phyloP scores from a whole-genome alignment of 306 rosid genomes.

The Quercus variabilis region DNA sequence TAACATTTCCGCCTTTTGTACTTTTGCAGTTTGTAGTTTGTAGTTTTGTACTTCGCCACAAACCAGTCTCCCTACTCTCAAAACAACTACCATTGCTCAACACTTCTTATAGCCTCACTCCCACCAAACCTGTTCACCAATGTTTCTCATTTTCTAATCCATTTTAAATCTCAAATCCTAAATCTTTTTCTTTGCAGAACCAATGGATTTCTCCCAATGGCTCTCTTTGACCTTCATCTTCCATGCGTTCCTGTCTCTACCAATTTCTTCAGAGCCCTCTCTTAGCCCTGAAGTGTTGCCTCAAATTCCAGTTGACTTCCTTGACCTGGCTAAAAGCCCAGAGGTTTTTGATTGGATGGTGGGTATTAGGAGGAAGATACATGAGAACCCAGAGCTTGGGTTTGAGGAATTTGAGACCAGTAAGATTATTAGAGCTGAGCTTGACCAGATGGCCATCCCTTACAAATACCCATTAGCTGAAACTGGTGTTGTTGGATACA shows the following conservation, averaged over 20 bases:
- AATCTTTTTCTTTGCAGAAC: neutral
- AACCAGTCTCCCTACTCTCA: neutral
- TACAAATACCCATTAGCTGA: slow-evolving; percentile 67
- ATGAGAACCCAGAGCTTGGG: slow-evolving; percentile 78
- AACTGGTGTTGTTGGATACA: slow-evolving; percentile 69
- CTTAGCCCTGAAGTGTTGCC: slow-evolving; percentile 23
- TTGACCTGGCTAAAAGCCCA: slow-evolving; percentile 41
- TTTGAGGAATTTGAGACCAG: slow-evolving; percentile 84
- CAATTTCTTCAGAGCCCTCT: slow-evolving; percentile 32
- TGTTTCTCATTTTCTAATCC: neutral
- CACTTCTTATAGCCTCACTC: neutral
- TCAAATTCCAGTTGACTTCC: slow-evolving; percentile 35
- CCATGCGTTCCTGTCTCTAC: neutral
- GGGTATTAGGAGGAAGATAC: slow-evolving; percentile 62
- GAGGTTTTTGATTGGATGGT: slow-evolving; percentile 66
- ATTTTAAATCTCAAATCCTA: neutral
- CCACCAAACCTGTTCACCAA: neutral
- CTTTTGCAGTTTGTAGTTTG: no score
- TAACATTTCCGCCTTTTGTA: neutral
- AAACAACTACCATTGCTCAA: neutral
- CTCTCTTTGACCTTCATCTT: slow-evolving; percentile 12
- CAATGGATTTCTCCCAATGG: slow-evolving; percentile 20
- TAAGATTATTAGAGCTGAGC: slow-evolving; percentile 59
- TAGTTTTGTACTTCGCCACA: neutral
- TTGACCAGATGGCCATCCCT: slow-evolving; percentile 50